These are phyloP conservation scores for Lodderomyces elongisporus DNA, from an alignment of 1,139 yeast genomes.

Conservation along the genomic window DNA sequence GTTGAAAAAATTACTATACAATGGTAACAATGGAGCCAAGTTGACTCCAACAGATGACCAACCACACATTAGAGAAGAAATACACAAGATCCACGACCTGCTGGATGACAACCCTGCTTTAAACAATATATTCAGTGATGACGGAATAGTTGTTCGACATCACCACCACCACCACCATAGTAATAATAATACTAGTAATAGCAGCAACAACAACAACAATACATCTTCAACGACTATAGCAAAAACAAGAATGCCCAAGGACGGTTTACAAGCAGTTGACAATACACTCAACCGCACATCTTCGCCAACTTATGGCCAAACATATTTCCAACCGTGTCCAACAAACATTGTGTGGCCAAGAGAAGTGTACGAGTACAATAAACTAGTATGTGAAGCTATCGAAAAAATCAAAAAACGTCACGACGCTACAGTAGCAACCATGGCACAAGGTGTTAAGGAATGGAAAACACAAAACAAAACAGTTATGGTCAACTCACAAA, in stretches of 20 bases:
- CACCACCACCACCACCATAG: conserved; percentile 18
- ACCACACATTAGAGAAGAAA: conserved; percentile 9
- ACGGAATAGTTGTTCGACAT: conserved; percentile 46
- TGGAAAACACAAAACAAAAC: conserved; percentile 64
- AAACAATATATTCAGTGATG: conserved; percentile 45
- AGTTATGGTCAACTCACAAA: conserved; percentile 51
- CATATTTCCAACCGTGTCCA: conserved; percentile 60
- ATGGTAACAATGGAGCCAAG: conserved; percentile 3
- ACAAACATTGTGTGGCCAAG: conserved; percentile 58
- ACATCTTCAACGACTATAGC: conserved; percentile 4
- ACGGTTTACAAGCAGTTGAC: conserved; percentile 5
- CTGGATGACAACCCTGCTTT: conserved; percentile 37
- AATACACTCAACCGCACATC: conserved; percentile 15
- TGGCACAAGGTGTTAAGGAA: conserved; percentile 89
- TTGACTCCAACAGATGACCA: conserved; percentile 3
- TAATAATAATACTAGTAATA: no score
- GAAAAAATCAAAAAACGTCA: conserved; percentile 75
- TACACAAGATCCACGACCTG: conserved; percentile 17
- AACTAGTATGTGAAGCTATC: conserved; percentile 59
- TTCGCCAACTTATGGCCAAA: conserved; percentile 46
- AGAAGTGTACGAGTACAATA: conserved; percentile 71
- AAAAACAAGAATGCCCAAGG: conserved; percentile 6
- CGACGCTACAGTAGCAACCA: conserved; percentile 90
- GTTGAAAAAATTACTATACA: conserved; percentile 31
- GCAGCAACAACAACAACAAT: no score